A percentile compares a stretch with the other conserved stretches of the same genome.
Conservation (phyloP, 495 filamentous ascomycete species). For the Entonaema liquescens region DNA sequence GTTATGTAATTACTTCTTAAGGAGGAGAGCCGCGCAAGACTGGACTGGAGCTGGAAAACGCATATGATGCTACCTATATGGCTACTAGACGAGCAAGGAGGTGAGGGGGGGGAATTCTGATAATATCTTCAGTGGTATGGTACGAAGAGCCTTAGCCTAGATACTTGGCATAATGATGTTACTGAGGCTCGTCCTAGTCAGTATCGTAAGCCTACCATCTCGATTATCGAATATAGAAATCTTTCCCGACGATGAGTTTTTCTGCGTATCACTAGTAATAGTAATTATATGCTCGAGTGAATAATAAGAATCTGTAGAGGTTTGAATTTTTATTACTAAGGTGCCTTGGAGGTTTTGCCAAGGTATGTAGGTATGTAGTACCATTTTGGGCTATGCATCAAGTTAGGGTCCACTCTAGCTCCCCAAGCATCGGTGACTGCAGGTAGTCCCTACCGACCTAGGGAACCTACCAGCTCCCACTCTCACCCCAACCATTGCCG, state of each 20-base stretch:
- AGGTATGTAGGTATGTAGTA: conserved; percentile 1
- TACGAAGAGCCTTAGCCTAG: conserved; percentile 30
- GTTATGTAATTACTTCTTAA: conserved; percentile 44
- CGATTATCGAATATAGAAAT: conserved; percentile 19
- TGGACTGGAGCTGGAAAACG: conserved; percentile 20
- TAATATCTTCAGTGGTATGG: conserved; percentile 30
- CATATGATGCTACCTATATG: conserved; percentile 38
- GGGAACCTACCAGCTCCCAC: background rate
- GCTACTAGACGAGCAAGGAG: conserved; percentile 31
- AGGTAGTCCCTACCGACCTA: background rate
- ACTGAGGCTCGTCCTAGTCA: conserved; percentile 19
- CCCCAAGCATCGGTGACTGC: background rate
- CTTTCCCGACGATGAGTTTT: conserved; percentile 14
- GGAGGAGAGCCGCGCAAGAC: conserved; percentile 10
- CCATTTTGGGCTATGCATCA: background rate
- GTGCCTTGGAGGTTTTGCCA: background rate
- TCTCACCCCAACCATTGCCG: background rate
- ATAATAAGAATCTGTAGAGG: background rate
- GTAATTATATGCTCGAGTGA: background rate
- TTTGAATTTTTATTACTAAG: background rate
- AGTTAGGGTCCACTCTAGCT: background rate
- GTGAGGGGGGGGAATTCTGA: conserved; percentile 18
- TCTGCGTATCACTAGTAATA: background rate
- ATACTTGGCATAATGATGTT: conserved; percentile 35
- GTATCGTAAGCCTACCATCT: conserved; percentile 17